phyloP scores from a whole-genome alignment of 2,329 filamentous ascomycete genomes.

The Diaporthe velutina region DNA sequence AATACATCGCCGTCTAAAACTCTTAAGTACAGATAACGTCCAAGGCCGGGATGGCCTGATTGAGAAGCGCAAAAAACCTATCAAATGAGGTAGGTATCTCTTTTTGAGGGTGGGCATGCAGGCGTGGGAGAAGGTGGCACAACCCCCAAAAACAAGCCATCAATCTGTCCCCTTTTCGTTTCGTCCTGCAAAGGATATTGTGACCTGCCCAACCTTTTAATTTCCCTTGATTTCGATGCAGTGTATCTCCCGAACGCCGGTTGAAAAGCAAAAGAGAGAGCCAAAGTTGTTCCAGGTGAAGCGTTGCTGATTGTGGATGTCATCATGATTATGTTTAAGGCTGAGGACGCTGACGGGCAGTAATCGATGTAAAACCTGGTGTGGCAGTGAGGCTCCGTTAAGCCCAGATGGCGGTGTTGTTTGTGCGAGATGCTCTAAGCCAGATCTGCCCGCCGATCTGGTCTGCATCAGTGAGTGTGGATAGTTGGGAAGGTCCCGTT shows the following conservation, averaged over 20 bases:
- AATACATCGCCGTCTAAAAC: conserved; percentile 24
- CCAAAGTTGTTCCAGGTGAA: neutral
- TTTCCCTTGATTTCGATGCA: conserved; percentile 29
- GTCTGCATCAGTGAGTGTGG: neutral
- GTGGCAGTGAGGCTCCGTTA: neutral
- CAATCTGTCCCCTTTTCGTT: conserved; percentile 8
- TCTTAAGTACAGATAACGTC: conserved; percentile 17
- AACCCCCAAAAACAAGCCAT: neutral
- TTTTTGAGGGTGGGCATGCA: conserved; percentile 18
- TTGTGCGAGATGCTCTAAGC: neutral
- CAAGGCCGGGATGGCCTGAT: neutral
- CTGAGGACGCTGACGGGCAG: neutral
- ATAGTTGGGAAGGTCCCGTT: neutral
- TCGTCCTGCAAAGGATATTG: neutral
- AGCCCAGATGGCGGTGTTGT: neutral
- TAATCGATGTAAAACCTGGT: neutral
- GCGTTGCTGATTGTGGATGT: neutral
- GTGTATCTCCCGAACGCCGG: conserved; percentile 33
- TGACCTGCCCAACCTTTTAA: neutral
- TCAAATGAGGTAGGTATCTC: conserved; percentile 34
- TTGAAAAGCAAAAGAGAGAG: neutral
- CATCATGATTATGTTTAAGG: neutral
- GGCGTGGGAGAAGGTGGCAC: neutral
- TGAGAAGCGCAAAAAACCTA: neutral
- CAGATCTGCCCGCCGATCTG: neutral